Base-by-base conservation (phyloP, 1,284 basidiomycete genomes). In the Cutaneotrichosporon cutaneum region DNA sequence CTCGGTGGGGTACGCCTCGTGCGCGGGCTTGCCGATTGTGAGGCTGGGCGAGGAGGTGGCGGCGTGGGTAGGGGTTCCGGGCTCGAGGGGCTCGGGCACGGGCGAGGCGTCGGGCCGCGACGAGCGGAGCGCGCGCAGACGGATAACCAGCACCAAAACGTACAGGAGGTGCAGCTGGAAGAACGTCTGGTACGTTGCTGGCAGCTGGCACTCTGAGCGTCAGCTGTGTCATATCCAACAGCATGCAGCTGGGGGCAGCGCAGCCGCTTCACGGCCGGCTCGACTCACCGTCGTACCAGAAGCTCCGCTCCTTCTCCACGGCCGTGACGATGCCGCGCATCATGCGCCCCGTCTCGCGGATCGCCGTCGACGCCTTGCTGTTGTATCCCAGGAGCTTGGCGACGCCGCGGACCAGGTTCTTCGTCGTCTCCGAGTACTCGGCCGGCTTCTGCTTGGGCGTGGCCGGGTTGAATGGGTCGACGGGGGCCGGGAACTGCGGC, bases 121-220 rank as follows among this genome's bases (percentile, higher is more conserved):
- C 9, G 56, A n/a, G 2, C 61, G 58, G 7, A 99, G 86, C 0
- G 91, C 87, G 14, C 95, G 90, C 27, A 98, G 84, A 22, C 95
- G 90, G 52, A 91, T 88, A 9, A 89, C 88, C 54, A 97, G 86
- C 61, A 98, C 83, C 87, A 94, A 93, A 59, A 98, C 83, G 79
- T 99, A 94, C 44, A 98, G 83, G 67, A 95, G 93, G 50, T 93
- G 94, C 58, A 98, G 83, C 30, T 92, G 92, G 82, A 98, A 98
- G 91, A 94, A 99, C 6, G 94, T 92, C 76, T 98, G 94, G 78
- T 97, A 97, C 0, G 95, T 97, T 8, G 89, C 88, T 3, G 95
- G 94, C 14, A 99, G 83, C 55, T 84, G 83, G 73, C 92, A 97
- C 68, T 88, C 94, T 94, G 68, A 7, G n/a, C 14, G 47, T 63